A percentile compares a stretch with the other conserved stretches of the same genome.
Evolutionary conservation across 371 early-diverging fungal species (phyloP).

Genomic region (Gilbertella persicaria): DNA sequence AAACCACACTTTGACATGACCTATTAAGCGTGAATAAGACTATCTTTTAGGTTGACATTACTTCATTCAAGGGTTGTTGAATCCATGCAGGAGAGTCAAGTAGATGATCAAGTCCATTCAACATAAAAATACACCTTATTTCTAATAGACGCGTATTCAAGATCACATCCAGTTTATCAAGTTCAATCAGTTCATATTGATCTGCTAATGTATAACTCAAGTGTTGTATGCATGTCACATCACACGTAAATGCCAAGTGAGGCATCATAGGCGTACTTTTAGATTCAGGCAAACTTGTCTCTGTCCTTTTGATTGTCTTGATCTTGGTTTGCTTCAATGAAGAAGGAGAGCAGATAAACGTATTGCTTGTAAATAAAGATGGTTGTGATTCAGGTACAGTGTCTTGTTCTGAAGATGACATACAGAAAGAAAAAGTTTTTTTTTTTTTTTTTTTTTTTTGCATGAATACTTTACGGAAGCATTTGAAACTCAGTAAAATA

Average conservation of each 20-base stretch:
- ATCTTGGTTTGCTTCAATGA: not conserved
- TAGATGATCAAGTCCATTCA: constrained; percentile 9
- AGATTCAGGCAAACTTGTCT: not conserved
- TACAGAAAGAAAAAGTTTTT: not conserved
- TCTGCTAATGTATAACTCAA: not conserved
- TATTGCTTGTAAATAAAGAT: not conserved
- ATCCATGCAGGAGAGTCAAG: constrained; percentile 15
- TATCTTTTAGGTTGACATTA: not conserved
- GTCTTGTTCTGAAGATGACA: not conserved
- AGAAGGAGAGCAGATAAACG: not conserved
- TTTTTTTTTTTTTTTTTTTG: too few relatives aligned
- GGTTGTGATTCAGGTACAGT: not conserved
- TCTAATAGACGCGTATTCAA: constrained; percentile 1
- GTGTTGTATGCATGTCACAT: constrained; percentile 3
- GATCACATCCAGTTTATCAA: constrained; percentile 14
- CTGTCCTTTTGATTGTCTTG: not conserved
- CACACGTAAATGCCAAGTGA: constrained; percentile 2
- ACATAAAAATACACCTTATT: not conserved
- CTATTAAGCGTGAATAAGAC: not conserved
- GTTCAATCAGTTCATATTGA: constrained; percentile 1
- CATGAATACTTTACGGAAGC: not conserved
- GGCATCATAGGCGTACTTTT: not conserved
- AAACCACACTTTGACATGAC: constrained; percentile 9
- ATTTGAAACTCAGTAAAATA: not conserved
- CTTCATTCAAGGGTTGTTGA: not conserved